These are phyloP conservation scores for Ogataea hybrid DNA, from an alignment of 1,139 yeast species.

Conservation along the genomic window DNA sequence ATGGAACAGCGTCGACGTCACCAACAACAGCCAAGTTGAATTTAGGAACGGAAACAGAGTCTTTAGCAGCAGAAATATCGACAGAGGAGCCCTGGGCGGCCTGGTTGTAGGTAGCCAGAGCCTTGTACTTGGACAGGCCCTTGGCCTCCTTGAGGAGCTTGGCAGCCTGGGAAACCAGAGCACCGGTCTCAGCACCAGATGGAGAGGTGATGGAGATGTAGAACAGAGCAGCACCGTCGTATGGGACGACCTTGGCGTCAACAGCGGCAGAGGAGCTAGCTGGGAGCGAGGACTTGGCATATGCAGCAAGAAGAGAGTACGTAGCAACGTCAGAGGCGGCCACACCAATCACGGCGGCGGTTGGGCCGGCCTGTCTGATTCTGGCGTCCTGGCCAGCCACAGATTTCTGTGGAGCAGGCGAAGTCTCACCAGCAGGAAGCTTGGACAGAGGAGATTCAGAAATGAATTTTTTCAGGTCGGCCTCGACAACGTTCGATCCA, in stretches of 20 bases:
- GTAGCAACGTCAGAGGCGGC: conserved; percentile 73
- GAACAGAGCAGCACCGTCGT: conserved; percentile 82
- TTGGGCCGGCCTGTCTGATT: conserved; percentile 62
- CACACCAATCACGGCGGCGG: conserved; percentile 78
- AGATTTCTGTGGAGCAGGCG: conserved; percentile 41
- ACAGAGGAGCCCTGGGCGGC: conserved; percentile 40
- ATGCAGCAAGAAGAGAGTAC: conserved; percentile 70
- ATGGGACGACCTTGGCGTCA: conserved; percentile 57
- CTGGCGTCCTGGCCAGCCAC: conserved; percentile 74
- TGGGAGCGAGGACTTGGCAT: conserved; percentile 59
- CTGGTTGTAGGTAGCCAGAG: conserved; percentile 42
- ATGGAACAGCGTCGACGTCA: conserved; percentile 83
- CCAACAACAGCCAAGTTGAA: conserved; percentile 92
- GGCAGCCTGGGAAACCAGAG: conserved; percentile 62
- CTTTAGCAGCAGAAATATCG: conserved; percentile 45
- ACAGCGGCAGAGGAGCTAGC: conserved; percentile 37
- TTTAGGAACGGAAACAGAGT: conserved; percentile 50
- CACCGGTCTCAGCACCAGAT: conserved; percentile 52
- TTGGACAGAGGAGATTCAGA: conserved; percentile 63
- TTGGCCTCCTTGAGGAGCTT: conserved; percentile 41
- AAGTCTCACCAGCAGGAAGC: conserved; percentile 58
- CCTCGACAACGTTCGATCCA: conserved; percentile 73
- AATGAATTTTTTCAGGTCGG: conserved; percentile 68
- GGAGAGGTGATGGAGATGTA: conserved; percentile 64
- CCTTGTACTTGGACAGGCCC: conserved; percentile 37